phyloP scores from a whole-genome alignment of 75 land plant species.

The Larix kaempferi region DNA sequence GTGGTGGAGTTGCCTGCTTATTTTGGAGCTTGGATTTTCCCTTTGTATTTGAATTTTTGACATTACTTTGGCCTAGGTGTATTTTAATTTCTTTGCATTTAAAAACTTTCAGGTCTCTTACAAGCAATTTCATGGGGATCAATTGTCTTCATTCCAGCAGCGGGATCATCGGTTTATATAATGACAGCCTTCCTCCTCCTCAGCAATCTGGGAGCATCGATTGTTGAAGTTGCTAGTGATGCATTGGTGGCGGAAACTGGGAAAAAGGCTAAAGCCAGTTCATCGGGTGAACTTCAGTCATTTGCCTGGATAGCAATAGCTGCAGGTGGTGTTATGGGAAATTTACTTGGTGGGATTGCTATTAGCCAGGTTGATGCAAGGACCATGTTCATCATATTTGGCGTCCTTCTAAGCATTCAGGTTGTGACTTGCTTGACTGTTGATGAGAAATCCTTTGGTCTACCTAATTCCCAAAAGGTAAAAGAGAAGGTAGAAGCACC shows the following conservation, averaged over 20 bases:
- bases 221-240: constrained; percentile 88
- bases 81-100: neutral
- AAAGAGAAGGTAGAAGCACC: constrained; percentile 3
- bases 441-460: constrained; percentile 51
- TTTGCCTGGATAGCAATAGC: constrained; percentile 83
- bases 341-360: constrained; percentile 66
- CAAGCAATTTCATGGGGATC: constrained; percentile 84
- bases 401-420: constrained; percentile 50
- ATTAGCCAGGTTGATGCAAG: constrained; percentile 33
- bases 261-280: constrained; percentile 32
- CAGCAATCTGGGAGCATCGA: constrained; percentile 89
- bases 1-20: neutral
- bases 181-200: constrained; percentile 67
- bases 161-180: constrained; percentile 37
- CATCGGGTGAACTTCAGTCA: constrained; percentile 82
- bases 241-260: constrained; percentile 83
- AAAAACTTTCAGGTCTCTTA: constrained; percentile 51
- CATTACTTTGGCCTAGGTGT: neutral
- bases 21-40: neutral
- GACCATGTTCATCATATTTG: constrained; percentile 58
- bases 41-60: neutral
- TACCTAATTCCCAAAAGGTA: constrained; percentile 22
- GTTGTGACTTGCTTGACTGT: constrained; percentile 37
- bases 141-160: constrained; percentile 42
- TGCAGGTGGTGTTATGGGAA: constrained; percentile 70